Conservation (phyloP, 169 alveolate genomes). For the Plasmodium sp. region DNA sequence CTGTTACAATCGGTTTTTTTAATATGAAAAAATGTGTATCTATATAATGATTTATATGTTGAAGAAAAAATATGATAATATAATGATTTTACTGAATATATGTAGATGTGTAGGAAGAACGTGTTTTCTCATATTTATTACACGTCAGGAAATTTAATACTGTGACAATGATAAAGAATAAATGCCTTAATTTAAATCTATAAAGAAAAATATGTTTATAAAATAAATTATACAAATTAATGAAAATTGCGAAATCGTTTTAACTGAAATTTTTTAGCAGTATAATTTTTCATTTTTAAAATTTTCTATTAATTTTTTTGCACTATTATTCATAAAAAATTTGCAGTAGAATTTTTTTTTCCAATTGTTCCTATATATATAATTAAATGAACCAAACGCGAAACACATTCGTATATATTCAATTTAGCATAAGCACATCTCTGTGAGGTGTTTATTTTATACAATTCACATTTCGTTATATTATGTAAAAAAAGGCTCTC, state of each 20-base stretch:
- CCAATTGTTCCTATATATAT: neutral
- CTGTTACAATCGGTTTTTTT: too few species aligned
- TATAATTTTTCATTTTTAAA: neutral
- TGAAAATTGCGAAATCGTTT: neutral
- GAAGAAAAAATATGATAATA: neutral
- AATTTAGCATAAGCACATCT: neutral
- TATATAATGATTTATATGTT: neutral
- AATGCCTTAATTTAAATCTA: neutral
- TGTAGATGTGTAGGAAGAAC: neutral
- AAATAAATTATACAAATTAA: neutral
- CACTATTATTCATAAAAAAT: neutral
- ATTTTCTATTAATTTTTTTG: neutral
- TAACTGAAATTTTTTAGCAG: neutral
- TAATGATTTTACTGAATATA: neutral
- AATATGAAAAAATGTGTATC: neutral
- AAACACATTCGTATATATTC: neutral
- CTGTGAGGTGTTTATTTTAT: neutral
- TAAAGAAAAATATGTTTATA: neutral
- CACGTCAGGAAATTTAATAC: neutral
- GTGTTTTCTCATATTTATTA: neutral
- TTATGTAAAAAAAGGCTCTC: neutral
- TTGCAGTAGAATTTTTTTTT: neutral
- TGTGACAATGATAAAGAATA: neutral
- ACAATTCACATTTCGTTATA: neutral
- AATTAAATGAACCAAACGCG: neutral